A percentile compares a stretch with the other conserved stretches of the same genome.
Conservation (phyloP, 2,329 filamentous ascomycete genomes). For the Exophiala dermatitidis region DNA sequence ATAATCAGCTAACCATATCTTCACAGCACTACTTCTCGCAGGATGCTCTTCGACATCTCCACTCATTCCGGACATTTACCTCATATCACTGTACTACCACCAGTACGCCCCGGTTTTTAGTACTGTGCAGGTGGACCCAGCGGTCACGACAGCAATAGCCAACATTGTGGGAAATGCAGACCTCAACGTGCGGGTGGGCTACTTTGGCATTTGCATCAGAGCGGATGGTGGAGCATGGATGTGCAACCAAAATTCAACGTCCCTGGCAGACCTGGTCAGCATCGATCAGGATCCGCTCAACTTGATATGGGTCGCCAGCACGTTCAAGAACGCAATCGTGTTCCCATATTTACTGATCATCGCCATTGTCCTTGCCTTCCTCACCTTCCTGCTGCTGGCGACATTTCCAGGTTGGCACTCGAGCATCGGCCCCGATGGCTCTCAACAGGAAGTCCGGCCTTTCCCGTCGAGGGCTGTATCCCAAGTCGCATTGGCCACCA, state of each 20-base stretch:
- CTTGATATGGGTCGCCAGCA: slow-evolving; percentile 90
- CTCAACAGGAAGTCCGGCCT: slow-evolving; percentile 83
- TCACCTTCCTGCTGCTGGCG: slow-evolving; percentile 88
- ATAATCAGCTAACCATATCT: neutral
- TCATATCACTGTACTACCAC: slow-evolving; percentile 96
- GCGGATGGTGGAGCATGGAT: slow-evolving; percentile 84
- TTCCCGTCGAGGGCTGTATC: slow-evolving; percentile 90
- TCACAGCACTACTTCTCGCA: slow-evolving; percentile 74
- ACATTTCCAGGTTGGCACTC: slow-evolving; percentile 98
- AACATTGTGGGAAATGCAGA: slow-evolving; percentile 82
- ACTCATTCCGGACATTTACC: slow-evolving; percentile 89
- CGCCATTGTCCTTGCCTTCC: slow-evolving; percentile 92
- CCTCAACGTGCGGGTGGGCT: slow-evolving; percentile 87
- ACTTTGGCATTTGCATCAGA: slow-evolving; percentile 96
- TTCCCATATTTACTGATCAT: slow-evolving; percentile 98
- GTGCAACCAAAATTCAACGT: slow-evolving; percentile 94
- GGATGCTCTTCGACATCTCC: slow-evolving; percentile 96
- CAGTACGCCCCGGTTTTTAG: slow-evolving; percentile 74
- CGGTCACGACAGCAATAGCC: slow-evolving; percentile 72
- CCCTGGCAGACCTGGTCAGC: slow-evolving; percentile 78
- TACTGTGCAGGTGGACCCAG: slow-evolving; percentile 84
- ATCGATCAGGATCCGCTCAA: slow-evolving; percentile 94
- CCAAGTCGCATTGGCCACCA: slow-evolving; percentile 85
- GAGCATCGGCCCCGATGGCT: slow-evolving; percentile 71
- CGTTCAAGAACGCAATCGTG: slow-evolving; percentile 97